These are phyloP conservation scores for Kingdonia uniflora DNA, from an alignment of 164 flowering plant genomes.

Conservation along the genomic window DNA sequence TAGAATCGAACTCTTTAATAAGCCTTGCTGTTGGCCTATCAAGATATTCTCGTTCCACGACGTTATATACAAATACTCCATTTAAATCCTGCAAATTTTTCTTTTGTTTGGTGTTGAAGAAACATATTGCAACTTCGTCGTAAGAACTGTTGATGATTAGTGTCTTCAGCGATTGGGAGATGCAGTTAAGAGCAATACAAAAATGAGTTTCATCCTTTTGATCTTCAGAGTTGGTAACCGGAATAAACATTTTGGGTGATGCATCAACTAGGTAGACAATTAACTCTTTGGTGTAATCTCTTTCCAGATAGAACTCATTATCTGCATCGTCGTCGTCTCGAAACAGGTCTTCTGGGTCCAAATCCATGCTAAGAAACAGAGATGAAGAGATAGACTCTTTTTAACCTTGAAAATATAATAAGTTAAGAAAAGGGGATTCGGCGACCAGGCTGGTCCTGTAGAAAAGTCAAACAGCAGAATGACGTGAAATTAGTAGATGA, in stretches of 20 bases:
- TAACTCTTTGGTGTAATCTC: constrained; percentile 50
- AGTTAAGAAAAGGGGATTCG: too few species aligned
- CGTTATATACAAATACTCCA: constrained; percentile 75
- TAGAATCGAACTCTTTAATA: constrained; percentile 64
- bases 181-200: constrained; percentile 54
- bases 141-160: constrained; percentile 68
- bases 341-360: constrained; percentile 66
- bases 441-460: too few species aligned
- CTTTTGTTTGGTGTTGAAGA: constrained; percentile 88
- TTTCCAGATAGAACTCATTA: constrained; percentile 44
- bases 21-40: constrained; percentile 91
- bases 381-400: too few species aligned
- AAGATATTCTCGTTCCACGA: constrained; percentile 57
- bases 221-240: constrained; percentile 30
- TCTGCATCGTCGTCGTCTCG: constrained; percentile 73
- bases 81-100: constrained; percentile 77
- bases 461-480: too few species aligned
- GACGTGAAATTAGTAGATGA: too few species aligned
- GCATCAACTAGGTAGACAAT: constrained; percentile 81
- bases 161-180: constrained; percentile 60
- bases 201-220: constrained; percentile 47
- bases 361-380: constrained; percentile 27
- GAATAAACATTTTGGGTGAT: constrained; percentile 83
- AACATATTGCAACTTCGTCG: constrained; percentile 91
- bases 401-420: too few species aligned